Conservation (phyloP, 257 asterid species). For the Primulina tabacum region DNA sequence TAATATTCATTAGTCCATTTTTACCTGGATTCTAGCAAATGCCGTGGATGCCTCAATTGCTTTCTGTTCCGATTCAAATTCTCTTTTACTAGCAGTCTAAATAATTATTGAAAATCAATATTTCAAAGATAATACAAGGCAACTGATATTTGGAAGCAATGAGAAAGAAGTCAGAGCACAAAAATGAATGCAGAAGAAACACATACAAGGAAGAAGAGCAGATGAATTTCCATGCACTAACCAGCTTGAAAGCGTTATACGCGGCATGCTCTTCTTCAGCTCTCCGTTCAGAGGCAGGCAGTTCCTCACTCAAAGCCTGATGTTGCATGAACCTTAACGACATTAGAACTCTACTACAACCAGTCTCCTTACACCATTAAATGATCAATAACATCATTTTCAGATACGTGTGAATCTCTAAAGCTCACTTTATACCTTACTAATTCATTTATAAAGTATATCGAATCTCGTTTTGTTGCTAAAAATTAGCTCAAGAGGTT, state of each 20-base stretch:
- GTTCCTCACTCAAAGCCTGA: conserved; percentile 91
- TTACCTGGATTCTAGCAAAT: conserved; percentile 91
- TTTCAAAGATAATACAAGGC: conserved; percentile 22
- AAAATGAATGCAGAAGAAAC: conserved; percentile 9
- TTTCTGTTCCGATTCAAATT: conserved; percentile 90
- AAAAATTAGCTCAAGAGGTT: background rate
- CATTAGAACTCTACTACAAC: conserved; percentile 25
- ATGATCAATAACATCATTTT: background rate
- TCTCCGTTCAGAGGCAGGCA: conserved; percentile 82
- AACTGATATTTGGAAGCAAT: background rate
- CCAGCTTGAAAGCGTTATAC: conserved; percentile 87
- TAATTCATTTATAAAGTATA: background rate
- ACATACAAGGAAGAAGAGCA: background rate
- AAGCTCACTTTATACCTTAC: background rate
- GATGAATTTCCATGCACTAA: conserved; percentile 23
- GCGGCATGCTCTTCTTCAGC: conserved; percentile 97
- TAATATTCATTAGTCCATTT: conserved; percentile 10
- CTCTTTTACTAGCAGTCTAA: conserved; percentile 96
- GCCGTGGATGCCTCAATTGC: conserved; percentile 92
- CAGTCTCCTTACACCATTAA: conserved; percentile 16
- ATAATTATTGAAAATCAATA: conserved; percentile 13
- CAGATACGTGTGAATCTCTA: background rate
- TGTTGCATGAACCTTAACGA: conserved; percentile 19
- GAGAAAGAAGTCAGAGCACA: conserved; percentile 7
- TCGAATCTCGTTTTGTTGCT: background rate